Evolutionary conservation across 2,329 filamentous ascomycete species (phyloP), one percentile per base, ranked within the genome.

Genomic region (Pseudogymnoascus sp.): DNA sequence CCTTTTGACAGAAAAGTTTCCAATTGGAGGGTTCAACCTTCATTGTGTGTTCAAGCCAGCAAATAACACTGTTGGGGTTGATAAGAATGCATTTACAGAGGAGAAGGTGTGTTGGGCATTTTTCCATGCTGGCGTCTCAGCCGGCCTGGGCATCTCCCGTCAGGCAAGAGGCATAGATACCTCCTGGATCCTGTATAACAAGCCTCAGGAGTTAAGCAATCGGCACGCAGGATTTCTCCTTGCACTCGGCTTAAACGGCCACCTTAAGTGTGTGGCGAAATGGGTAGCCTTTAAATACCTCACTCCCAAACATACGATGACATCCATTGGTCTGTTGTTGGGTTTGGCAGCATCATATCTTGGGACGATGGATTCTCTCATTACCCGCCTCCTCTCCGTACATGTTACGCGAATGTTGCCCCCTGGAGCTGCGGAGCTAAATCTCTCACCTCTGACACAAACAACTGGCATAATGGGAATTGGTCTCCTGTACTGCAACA

Each of bases 291-390:
- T 97, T 81, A 97, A 97, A 71, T 99, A 99, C 67, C 78, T 99
- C n/a, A 99, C 94, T 0, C 93, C 94, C 1, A 99, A 99, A 70
- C 95, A 99, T 73, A 96, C 92, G 25, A 99, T 99, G 94, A 97
- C 94, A 22, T 97, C 94, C 0, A 93, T 99, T 60, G 94, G 94
- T 8, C 79, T 99, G n/a, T 80, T 99, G 2, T 79, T 99, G 0
- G 94, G 94, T 1, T 79, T 99, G 16, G 92, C 94, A 7, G 94
- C 90, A 25, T 97, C 94, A 1, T 96, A 96, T 71, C 81, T 97
- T 66, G 94, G 95, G 1, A 97, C 92, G 2, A 97, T 97, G 93
- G 94, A 99, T 72, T 94, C 90, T 1, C 80, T 97, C 28, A 93
- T 97, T 63, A 97, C 94, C 7, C 86, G 94, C 22, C 79, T 99